Base-by-base conservation (phyloP, 1,284 basidiomycete species). In the Fomes fomentarius region DNA sequence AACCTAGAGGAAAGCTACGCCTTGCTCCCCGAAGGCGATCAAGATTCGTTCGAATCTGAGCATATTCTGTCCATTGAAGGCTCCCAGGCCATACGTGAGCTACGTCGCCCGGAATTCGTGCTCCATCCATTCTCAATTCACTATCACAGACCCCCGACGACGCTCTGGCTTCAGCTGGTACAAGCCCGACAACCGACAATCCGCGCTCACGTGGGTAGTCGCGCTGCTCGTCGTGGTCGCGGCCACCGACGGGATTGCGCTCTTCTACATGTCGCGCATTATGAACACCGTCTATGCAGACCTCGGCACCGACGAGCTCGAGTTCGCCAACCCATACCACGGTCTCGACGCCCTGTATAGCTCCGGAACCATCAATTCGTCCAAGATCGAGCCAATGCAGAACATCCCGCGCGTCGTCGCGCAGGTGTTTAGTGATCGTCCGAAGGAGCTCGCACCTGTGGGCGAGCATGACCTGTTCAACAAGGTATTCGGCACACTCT, bases 261-360 rank as follows among this genome's bases (percentile, higher is more conserved):
- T 59, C 25, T 34, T 59, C 42, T 55, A 56, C 49, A 59, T 61
- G 52, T 63, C 56, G 50, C 62, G 48, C 39, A 55, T 66, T 50
- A 55, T 60, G 56, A 35, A 57, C 56, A 55, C 54, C 24, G 50
- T 50, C 37, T 57, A 47, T 26, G 54, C 60, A 2, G 54, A 63
- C 21, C 35, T 51, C 10, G 35, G 44, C 40, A 45, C 52, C 26
- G 57, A 40, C 19, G 57, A 56, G 17, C 58, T 66, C 25, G 62
- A 65, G 25, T 54, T 63, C 34, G 58, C 62, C 11, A 65, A 58
- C 48, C 58, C 63, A 1, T 67, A 67, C 51, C 52, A 63, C 39
- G 64, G 64, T n/a, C 62, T 67, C 22, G 62, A 62, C 30, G 62
- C 64, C 31, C 61, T 67, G 31, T 67, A 67, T 54, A 39, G 47